A percentile compares a stretch with the other conserved stretches of the same genome.
phyloP scores from a whole-genome alignment of 2,329 filamentous ascomycete genomes.

The Chaetothyriales sp. region DNA sequence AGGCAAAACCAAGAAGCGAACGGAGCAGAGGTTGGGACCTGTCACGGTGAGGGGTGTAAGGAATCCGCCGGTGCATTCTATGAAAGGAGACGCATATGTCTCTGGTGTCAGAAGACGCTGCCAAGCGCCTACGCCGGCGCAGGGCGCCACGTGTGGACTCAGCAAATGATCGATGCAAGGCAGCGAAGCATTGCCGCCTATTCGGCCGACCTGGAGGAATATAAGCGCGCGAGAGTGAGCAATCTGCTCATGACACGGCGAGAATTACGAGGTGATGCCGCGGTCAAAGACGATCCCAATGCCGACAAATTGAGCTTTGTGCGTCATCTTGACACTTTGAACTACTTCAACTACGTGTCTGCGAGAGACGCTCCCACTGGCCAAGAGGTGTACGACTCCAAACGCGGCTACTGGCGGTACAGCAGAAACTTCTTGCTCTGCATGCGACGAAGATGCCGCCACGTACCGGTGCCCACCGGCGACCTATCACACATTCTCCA shows the following conservation, averaged over 20 bases:
- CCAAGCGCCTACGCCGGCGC: slow-evolving; percentile 15
- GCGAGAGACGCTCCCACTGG: slow-evolving; percentile 10
- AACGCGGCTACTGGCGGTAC: slow-evolving; percentile 17
- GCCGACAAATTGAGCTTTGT: slow-evolving; percentile 15
- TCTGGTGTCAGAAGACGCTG: slow-evolving; percentile 21
- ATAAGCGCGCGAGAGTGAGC: slow-evolving; percentile 10
- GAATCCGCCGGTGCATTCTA: slow-evolving; percentile 15
- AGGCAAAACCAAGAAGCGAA: slow-evolving; percentile 18
- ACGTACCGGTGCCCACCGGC: background rate
- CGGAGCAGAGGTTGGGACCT: slow-evolving; percentile 7
- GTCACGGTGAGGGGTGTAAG: slow-evolving; percentile 19
- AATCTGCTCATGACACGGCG: slow-evolving; percentile 14
- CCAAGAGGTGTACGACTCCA: slow-evolving; percentile 15
- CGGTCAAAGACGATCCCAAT: slow-evolving; percentile 14
- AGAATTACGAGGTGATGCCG: slow-evolving; percentile 16
- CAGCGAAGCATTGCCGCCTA: slow-evolving; percentile 12
- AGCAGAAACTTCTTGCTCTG: slow-evolving; percentile 7
- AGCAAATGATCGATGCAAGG: slow-evolving; percentile 15
- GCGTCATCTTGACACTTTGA: slow-evolving; percentile 16
- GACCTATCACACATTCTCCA: background rate
- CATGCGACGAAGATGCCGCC: slow-evolving; percentile 4
- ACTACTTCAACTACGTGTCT: slow-evolving; percentile 14
- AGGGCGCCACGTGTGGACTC: slow-evolving; percentile 15
- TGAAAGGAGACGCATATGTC: slow-evolving; percentile 20
- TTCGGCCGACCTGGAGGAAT: slow-evolving; percentile 17